These are phyloP conservation scores for Leccinum aurantiacum DNA, from an alignment of 768 basidiomycete species.

Conservation along the genomic window DNA sequence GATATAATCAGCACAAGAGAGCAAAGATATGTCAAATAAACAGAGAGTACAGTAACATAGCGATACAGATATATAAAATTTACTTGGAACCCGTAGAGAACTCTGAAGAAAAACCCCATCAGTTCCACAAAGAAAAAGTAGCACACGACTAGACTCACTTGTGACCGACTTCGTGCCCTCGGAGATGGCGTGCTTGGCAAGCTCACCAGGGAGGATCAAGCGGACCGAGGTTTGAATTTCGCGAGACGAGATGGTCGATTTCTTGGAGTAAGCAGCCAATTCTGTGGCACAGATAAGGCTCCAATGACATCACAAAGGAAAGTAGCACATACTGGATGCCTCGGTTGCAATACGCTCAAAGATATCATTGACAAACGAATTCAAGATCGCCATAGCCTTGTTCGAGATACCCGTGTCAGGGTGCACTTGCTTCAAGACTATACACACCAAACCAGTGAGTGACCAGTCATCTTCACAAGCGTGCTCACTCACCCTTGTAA, in stretches of 20 bases:
- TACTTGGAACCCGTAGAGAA: slow-evolving; percentile 64
- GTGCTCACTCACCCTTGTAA: slow-evolving; percentile 60
- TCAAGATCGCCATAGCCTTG: slow-evolving; percentile 83
- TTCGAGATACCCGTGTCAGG: slow-evolving; percentile 93
- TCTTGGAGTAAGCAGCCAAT: slow-evolving; percentile 85
- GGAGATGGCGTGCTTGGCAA: slow-evolving; percentile 86
- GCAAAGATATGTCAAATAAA: slow-evolving; percentile 34
- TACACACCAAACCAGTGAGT: not conserved
- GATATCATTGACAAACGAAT: slow-evolving; percentile 85
- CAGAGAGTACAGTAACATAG: slow-evolving; percentile 34
- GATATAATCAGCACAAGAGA: not conserved
- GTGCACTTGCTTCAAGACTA: slow-evolving; percentile 89
- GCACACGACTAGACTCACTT: slow-evolving; percentile 41
- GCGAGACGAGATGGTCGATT: slow-evolving; percentile 88
- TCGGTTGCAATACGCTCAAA: slow-evolving; percentile 79
- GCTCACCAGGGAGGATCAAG: slow-evolving; percentile 81
- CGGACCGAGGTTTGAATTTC: slow-evolving; percentile 87
- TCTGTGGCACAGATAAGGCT: slow-evolving; percentile 38
- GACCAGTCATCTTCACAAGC: not conserved
- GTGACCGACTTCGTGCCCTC: slow-evolving; percentile 78
- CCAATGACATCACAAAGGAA: not conserved
- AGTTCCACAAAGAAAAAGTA: not conserved
- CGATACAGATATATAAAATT: slow-evolving; percentile 32
- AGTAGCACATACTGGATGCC: slow-evolving; percentile 55
- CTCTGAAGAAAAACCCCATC: slow-evolving; percentile 36